A percentile compares a stretch with the other conserved stretches of the same genome.
Conservation (phyloP, 768 basidiomycete species). For the Cystobasidium onofrii region DNA sequence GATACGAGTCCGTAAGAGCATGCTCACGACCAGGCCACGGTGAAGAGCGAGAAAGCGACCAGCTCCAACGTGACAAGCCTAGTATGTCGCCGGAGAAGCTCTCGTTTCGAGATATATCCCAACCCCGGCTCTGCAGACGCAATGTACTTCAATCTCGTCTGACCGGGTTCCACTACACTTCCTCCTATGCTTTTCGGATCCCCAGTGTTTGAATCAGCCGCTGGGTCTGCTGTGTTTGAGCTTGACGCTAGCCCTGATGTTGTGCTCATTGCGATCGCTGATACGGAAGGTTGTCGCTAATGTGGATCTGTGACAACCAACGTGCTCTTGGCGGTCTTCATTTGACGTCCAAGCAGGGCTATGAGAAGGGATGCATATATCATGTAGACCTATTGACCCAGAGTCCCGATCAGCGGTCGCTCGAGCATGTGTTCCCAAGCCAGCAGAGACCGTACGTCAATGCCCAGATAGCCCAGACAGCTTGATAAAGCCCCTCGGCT, state of each 20-base stretch:
- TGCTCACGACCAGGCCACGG: constrained; percentile 21
- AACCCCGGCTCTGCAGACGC: constrained; percentile 10
- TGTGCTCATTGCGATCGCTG: neutral
- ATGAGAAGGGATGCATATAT: constrained; percentile 21
- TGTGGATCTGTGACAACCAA: neutral
- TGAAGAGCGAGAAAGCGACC: constrained; percentile 24
- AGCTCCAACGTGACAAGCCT: constrained; percentile 21
- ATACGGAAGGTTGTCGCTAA: too few species aligned
- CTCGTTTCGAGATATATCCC: constrained; percentile 29
- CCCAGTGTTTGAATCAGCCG: neutral
- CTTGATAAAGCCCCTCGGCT: constrained; percentile 7
- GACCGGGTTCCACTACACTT: neutral
- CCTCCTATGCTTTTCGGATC: neutral
- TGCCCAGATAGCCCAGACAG: constrained; percentile 20
- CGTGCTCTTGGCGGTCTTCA: neutral
- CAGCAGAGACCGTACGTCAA: constrained; percentile 22
- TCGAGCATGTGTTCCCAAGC: too few species aligned
- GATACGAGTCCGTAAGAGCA: too few species aligned
- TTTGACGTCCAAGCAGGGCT: neutral
- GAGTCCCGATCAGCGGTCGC: too few species aligned
- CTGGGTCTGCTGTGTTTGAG: neutral
- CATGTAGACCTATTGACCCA: neutral
- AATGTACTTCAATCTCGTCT: neutral
- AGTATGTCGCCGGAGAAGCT: constrained; percentile 28
- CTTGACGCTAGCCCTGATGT: neutral